These are phyloP conservation scores for Globisporangium orthogonon DNA, from an alignment of 352 stramenopile species.

Conservation along the genomic window DNA sequence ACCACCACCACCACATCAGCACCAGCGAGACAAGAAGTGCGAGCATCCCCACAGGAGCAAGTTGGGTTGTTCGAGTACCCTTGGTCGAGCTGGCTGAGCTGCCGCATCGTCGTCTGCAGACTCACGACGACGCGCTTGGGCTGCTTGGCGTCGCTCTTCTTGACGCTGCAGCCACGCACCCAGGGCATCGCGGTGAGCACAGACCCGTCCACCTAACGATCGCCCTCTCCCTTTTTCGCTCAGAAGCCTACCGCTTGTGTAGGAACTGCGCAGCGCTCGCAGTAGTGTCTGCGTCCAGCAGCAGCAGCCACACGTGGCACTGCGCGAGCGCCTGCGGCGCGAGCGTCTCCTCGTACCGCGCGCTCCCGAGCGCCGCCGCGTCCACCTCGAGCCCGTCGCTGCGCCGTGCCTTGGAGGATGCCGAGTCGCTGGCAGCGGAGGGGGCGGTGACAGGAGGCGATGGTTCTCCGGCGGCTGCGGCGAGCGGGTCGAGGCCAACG, in stretches of 20 bases:
- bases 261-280: conserved; percentile 31
- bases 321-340: conserved; percentile 30
- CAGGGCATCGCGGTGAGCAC: neutral
- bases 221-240: no score
- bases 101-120: conserved; percentile 55
- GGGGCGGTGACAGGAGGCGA: neutral
- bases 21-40: no score
- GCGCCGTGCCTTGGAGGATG: conserved; percentile 20
- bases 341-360: conserved; percentile 33
- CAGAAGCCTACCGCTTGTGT: conserved; percentile 24
- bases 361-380: conserved; percentile 12
- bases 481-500: conserved; percentile 12
- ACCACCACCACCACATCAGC: neutral
- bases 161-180: conserved; percentile 2
- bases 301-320: conserved; percentile 57
- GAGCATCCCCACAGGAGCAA: neutral
- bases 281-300: conserved; percentile 44
- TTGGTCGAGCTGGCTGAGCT: conserved; percentile 46
- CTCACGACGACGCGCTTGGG: conserved; percentile 48
- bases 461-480: neutral
- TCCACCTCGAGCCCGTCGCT: conserved; percentile 45
- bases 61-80: conserved; percentile 21
- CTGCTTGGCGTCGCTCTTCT: conserved; percentile 20
- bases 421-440: neutral
- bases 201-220: no score